Base-by-base conservation (phyloP, 164 flowering plant species). In the Aristolochia contorta region DNA sequence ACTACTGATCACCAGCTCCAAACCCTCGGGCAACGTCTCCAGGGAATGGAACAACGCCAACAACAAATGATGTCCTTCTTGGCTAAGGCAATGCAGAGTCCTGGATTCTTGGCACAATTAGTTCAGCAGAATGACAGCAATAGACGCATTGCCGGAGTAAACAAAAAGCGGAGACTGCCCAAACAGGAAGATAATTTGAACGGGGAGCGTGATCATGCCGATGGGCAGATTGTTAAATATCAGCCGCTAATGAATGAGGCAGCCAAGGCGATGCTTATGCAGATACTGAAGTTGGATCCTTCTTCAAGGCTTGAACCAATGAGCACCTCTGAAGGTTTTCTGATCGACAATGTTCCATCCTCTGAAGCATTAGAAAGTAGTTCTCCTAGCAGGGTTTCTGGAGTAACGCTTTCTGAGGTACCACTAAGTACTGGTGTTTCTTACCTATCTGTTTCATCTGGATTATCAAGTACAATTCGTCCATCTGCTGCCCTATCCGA, bases 31-130 rank as follows among this genome's bases (percentile, higher is more conserved):
- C 93, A 92, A 62, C 90, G 89, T 37, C 87, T 92, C 66, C 96
- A 92, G 58, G 97, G 89, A 12, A 92, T 92, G 98, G 98, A 92
- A 66, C 97, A 87, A 72, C 69, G 98, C 41, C 98, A 92, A 65
- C 96, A 89, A 53, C 97, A 92, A 62, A 89, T 92, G 98, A 92
- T 92, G 96, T 89, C 98, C 21, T 92, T 92, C 75, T 71, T 92
- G 55, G 98, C 97, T 19, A 92, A 89, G 71, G 97, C 96, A 30
- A 84, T 92, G 64, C 94, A 84, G 63, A 92, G 91, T 62, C 96
- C 98, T 52, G 89, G 88, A 16, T 92, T 92, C 71, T 74, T 92
- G 64, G 83, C 93, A 9, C 96, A 92, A 65, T 77, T 92, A 72
- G 86, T 89, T 22, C 98, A 87, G 68, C 88, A 87, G 64, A 82